A percentile compares a stretch with the other conserved stretches of the same genome.
Evolutionary conservation across 768 basidiomycete species (phyloP).

Genomic region (Suillus bovinus): DNA sequence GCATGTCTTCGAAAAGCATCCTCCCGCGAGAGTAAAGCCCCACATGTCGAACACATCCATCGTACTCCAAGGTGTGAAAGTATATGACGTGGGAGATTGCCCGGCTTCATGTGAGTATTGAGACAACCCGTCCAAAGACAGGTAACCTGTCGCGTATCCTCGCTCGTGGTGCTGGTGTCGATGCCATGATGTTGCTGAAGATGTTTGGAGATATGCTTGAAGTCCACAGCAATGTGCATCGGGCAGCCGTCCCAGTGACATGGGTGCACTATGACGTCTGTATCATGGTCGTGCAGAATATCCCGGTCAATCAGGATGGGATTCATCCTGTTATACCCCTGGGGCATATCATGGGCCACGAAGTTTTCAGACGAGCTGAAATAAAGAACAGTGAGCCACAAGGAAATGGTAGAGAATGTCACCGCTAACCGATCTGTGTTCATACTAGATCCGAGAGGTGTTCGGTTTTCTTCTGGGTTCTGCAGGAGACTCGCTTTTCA

Average conservation of each 20-base stretch:
- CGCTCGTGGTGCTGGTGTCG: background rate
- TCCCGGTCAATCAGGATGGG: background rate
- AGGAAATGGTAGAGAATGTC: background rate
- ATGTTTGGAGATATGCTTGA: background rate
- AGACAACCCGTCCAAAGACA: background rate
- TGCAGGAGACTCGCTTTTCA: background rate
- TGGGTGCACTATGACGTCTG: background rate
- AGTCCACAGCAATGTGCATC: background rate
- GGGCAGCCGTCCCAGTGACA: background rate
- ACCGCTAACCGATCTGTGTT: background rate
- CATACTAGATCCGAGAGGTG: background rate
- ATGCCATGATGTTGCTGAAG: background rate
- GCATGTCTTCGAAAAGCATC: slow-evolving; percentile 2
- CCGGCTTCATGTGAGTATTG: background rate
- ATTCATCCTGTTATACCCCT: background rate
- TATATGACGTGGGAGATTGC: background rate
- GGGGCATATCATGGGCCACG: background rate
- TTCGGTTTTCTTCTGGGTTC: background rate
- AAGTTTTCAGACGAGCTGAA: background rate
- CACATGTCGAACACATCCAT: background rate
- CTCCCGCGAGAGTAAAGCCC: background rate
- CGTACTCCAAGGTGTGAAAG: background rate
- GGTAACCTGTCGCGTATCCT: too few relatives aligned
- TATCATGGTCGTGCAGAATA: background rate
- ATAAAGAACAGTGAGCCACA: background rate